A percentile compares a stretch with the other conserved stretches of the same genome.
Evolutionary conservation across 495 filamentous ascomycete species (phyloP).

Genomic region (Pseudevernia furfuracea): DNA sequence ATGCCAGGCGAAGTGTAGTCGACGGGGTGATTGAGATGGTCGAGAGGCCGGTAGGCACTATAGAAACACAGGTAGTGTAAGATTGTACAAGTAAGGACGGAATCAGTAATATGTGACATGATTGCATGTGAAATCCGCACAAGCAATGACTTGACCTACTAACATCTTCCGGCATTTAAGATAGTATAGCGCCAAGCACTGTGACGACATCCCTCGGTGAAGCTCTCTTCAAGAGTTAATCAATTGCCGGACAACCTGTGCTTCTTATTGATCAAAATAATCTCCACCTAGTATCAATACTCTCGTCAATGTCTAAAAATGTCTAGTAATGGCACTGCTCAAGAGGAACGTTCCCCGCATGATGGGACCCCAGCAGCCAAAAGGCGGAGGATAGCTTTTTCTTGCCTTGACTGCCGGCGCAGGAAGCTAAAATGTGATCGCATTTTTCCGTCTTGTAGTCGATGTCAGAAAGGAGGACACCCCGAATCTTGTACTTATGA

Average conservation of each 20-base stretch:
- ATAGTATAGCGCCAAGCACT: no score
- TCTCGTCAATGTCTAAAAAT: neutral
- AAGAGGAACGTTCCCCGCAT: conserved; percentile 7
- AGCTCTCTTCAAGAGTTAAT: no score
- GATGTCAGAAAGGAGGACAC: conserved; percentile 30
- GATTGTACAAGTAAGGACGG: neutral
- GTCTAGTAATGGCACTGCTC: conserved; percentile 14
- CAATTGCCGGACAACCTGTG: no score
- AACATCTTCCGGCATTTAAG: no score
- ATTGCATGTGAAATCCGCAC: neutral
- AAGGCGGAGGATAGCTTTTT: conserved; percentile 26
- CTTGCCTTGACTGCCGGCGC: conserved; percentile 33
- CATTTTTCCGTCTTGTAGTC: conserved; percentile 31
- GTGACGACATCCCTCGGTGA: neutral
- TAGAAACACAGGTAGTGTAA: conserved; percentile 61
- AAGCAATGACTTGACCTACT: neutral
- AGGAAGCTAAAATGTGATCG: conserved; percentile 37
- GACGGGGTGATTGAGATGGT: conserved; percentile 84
- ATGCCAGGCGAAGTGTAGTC: conserved; percentile 70
- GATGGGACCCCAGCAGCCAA: conserved; percentile 15
- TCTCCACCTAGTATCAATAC: neutral
- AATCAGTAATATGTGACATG: neutral
- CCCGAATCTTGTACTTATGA: conserved; percentile 28
- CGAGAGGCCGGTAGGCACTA: conserved; percentile 78
- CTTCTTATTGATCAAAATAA: neutral